phyloP scores from a whole-genome alignment of 108 stramenopile species.

The Parietichytrium sp. region DNA sequence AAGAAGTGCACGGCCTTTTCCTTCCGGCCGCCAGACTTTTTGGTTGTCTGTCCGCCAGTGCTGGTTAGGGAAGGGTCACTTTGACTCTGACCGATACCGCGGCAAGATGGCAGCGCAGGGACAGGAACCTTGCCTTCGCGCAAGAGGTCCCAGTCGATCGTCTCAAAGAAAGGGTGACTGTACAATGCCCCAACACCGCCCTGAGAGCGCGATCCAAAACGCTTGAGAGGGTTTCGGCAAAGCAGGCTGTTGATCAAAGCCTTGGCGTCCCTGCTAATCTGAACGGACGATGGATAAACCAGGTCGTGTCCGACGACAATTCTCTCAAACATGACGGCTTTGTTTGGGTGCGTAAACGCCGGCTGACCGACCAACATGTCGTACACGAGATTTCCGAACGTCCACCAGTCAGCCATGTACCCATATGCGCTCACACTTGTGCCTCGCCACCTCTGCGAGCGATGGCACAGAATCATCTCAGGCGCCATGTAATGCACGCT shows the following conservation, averaged over 20 bases:
- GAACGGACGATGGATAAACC: background rate
- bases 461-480: conserved; percentile 45
- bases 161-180: conserved; percentile 13
- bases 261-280: background rate
- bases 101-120: too few relatives aligned
- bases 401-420: conserved; percentile 68
- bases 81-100: too few relatives aligned
- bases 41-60: too few relatives aligned
- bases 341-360: conserved; percentile 92
- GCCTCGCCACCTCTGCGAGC: background rate
- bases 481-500: conserved; percentile 66
- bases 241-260: background rate
- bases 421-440: conserved; percentile 1
- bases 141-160: background rate
- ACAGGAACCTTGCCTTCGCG: too few relatives aligned
- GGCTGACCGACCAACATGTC: conserved; percentile 95
- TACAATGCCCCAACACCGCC: background rate
- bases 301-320: background rate
- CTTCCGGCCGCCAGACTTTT: too few relatives aligned
- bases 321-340: conserved; percentile 83
- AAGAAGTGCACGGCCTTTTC: too few relatives aligned
- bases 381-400: conserved; percentile 85
- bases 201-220: background rate
- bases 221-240: background rate
- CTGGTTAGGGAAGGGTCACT: too few relatives aligned